Evolutionary conservation across 1,284 basidiomycete genomes (phyloP).

Genomic region (Erythrobasidium hasegawianum): DNA sequence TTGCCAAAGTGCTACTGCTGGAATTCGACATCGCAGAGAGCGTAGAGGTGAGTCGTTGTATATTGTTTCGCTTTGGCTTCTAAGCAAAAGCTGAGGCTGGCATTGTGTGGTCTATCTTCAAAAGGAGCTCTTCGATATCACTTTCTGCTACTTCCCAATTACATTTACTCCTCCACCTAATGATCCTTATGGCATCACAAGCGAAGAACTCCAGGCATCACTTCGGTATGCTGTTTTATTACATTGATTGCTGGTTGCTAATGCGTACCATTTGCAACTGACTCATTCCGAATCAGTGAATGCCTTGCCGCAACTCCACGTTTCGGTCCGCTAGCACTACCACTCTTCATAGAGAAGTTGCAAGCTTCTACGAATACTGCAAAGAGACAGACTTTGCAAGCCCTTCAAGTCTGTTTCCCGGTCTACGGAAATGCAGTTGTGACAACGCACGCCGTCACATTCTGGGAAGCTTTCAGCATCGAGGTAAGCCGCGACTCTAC

Average conservation of each 20-base stretch:
- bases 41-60: slow-evolving; percentile 63
- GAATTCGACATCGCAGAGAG: slow-evolving; percentile 68
- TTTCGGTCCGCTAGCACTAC: slow-evolving; percentile 80
- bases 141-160: slow-evolving; percentile 98
- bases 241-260: too few species aligned
- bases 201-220: slow-evolving; percentile 75
- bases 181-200: slow-evolving; percentile 87
- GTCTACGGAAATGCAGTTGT: slow-evolving; percentile 69
- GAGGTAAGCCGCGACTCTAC: slow-evolving; percentile 67
- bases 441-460: slow-evolving; percentile 62
- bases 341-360: slow-evolving; percentile 89
- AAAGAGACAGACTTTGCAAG: slow-evolving; percentile 81
- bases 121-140: slow-evolving; percentile 92
- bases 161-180: slow-evolving; percentile 91
- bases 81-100: too few species aligned
- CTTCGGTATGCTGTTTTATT: slow-evolving; percentile 60
- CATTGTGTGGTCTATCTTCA: too few species aligned
- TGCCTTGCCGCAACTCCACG: slow-evolving; percentile 74
- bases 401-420: slow-evolving; percentile 70
- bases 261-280: too few species aligned
- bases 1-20: slow-evolving; percentile 75
- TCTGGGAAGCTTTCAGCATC: slow-evolving; percentile 83
- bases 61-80: too few species aligned
- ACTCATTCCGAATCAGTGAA: too few species aligned
- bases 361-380: slow-evolving; percentile 73